Evolutionary conservation across 306 rosid species (phyloP).

Genomic region (Vicia villosa): DNA sequence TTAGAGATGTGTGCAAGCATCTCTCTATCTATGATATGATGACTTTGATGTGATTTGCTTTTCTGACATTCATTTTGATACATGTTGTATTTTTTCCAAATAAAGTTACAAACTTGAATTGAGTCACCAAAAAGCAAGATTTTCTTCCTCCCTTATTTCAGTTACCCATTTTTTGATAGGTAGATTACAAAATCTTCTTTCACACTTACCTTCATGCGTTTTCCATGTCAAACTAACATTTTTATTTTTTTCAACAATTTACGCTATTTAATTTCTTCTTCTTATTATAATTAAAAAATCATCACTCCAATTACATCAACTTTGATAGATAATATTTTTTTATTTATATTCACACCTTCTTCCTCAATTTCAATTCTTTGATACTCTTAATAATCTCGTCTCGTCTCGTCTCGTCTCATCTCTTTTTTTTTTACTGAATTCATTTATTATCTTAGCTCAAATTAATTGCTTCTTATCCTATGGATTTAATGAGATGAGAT

Average conservation of each 20-base stretch:
- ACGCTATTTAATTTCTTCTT: constrained; percentile 2
- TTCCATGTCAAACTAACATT: constrained; percentile 36
- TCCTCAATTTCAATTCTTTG: constrained; percentile 26
- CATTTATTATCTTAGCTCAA: constrained; percentile 31
- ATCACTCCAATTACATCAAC: constrained; percentile 20
- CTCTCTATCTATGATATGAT: constrained; percentile 14
- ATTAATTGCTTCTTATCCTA: constrained; percentile 25
- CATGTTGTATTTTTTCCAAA: constrained; percentile 43
- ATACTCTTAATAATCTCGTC: constrained; percentile 13
- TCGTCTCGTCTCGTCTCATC: no score
- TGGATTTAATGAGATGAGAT: constrained; percentile 36
- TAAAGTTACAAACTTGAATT: constrained; percentile 39
- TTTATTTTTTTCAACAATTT: constrained; percentile 32
- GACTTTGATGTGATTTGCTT: constrained; percentile 41
- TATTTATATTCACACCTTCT: constrained; percentile 11
- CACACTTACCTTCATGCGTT: constrained; percentile 41
- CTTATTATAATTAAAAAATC: background rate
- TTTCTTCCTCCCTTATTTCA: constrained; percentile 39
- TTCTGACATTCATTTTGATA: constrained; percentile 42
- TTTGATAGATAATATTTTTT: background rate
- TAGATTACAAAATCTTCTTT: constrained; percentile 37
- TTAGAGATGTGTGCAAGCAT: constrained; percentile 31
- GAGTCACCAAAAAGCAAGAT: constrained; percentile 41
- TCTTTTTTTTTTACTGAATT: background rate
- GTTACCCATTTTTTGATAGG: constrained; percentile 26